phyloP scores from a whole-genome alignment of 768 basidiomycete genomes.

The Xerocomellus dryophilus region DNA sequence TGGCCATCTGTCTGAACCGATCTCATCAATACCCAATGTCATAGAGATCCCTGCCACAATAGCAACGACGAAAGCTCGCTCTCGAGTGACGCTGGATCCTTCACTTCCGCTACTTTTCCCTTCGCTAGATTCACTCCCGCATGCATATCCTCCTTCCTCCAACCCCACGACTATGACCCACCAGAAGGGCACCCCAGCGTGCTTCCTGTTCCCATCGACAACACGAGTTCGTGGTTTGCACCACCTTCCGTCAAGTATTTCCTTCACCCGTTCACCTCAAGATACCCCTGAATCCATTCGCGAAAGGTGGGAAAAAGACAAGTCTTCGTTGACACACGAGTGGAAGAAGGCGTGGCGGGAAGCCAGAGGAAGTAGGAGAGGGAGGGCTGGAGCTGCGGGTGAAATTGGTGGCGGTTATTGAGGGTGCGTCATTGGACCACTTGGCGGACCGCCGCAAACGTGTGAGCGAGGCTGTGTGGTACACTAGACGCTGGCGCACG shows the following conservation, averaged over 20 bases:
- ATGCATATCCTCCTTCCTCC: constrained; percentile 13
- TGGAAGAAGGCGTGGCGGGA: constrained; percentile 80
- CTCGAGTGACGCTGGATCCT: constrained; percentile 44
- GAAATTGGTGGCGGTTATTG: constrained; percentile 18
- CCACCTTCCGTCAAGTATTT: constrained; percentile 31
- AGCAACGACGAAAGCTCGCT: constrained; percentile 3
- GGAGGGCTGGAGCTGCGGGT: constrained; percentile 46
- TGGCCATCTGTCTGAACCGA: neutral
- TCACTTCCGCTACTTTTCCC: constrained; percentile 67
- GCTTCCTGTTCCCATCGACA: constrained; percentile 32
- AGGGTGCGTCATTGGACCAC: neutral
- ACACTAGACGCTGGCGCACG: neutral
- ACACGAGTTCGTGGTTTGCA: constrained; percentile 46
- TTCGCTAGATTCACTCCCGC: constrained; percentile 26
- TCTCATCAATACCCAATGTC: neutral
- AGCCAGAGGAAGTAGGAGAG: constrained; percentile 61
- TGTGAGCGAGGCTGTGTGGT: neutral
- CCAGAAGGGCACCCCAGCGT: constrained; percentile 21
- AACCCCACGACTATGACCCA: neutral
- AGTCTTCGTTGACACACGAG: constrained; percentile 62
- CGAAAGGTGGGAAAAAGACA: constrained; percentile 67
- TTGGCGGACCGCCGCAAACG: neutral
- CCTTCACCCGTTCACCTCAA: constrained; percentile 20
- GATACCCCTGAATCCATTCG: constrained; percentile 49
- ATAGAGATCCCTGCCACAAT: constrained; percentile 1